phyloP scores from a whole-genome alignment of 176 grass and related monocot genomes.

The Avena atlantica region DNA sequence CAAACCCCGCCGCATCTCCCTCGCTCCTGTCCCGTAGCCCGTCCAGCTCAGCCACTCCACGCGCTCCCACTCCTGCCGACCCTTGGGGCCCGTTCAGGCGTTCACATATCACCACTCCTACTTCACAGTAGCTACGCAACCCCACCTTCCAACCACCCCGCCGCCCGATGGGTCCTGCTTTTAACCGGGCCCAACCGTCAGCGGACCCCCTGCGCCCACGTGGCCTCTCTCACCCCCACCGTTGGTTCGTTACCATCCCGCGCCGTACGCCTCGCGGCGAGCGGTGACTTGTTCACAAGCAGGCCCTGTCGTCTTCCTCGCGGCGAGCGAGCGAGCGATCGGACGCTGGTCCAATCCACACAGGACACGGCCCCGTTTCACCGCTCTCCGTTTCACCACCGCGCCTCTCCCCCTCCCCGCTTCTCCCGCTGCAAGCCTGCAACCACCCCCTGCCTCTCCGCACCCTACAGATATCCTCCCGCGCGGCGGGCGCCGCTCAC shows the following conservation, averaged over 20 bases:
- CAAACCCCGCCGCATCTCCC: neutral
- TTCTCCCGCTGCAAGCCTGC: neutral
- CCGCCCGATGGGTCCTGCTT: neutral
- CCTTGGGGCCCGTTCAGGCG: neutral
- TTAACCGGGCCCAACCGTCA: neutral
- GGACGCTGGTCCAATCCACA: conserved; percentile 23
- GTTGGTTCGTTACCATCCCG: neutral
- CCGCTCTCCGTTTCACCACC: neutral
- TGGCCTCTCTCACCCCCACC: neutral
- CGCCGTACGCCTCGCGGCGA: conserved; percentile 5
- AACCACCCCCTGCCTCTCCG: neutral
- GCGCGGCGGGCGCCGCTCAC: neutral
- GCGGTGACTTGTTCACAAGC: neutral
- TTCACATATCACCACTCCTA: neutral
- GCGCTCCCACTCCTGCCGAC: conserved; percentile 14
- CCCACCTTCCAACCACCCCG: neutral
- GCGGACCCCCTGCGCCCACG: neutral
- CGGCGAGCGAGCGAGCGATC: conserved; percentile 25
- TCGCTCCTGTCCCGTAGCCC: neutral
- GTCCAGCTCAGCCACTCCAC: conserved; percentile 49
- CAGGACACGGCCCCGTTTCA: neutral
- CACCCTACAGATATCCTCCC: neutral
- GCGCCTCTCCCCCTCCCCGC: neutral
- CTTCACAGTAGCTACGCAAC: neutral
- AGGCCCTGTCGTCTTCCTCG: conserved; percentile 34